Evolutionary conservation across 2,329 filamentous ascomycete genomes (phyloP), one percentile per base, ranked within the genome.

Genomic region (Fusarium liriodendri): DNA sequence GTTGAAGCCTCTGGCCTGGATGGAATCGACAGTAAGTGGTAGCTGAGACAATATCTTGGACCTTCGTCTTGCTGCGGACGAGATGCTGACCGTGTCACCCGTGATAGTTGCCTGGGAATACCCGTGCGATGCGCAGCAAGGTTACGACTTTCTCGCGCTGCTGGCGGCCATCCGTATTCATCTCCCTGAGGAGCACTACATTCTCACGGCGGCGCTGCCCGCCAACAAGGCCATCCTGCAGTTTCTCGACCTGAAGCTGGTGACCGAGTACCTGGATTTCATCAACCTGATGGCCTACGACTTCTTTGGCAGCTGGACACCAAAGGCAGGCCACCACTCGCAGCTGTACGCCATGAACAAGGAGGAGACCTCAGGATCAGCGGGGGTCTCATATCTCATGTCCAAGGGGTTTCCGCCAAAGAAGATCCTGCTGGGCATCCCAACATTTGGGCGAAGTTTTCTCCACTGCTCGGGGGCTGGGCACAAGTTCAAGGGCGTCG

Each of bases 251-350:
- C 84, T 96, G 13, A 83, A 82, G 25, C 84, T 86, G 66, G 89
- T 91, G 13, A 87, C 91, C 59, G 84, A 89, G 54, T 91, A 93
- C 75, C 86, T 97, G 38, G 93, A 96, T 81, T 88, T 92, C 71
- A 84, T 97, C 80, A 96, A 96, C 80, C 84, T 97, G 38, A 94
- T 93, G 89, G 89, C 93, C 2, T 97, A 95, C 82, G 94, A 97
- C 81, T 94, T 95, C 78, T 91, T 89, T 29, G 93, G 94, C 1
- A 86, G 89, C 5, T 95, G 93, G 93, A 89, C 89, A 2, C 80
- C 85, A 33, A 88, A 88, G 66, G 90, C 89, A 54, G 94, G 93
- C 8, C 93, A 96, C 80, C 94, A 96, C 64, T 90, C 93, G 6
- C 93, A 95, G 79, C 88, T 97, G 1, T 94, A 91, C 78, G 85